phyloP scores from a whole-genome alignment of 192 early-diverging fungal genomes.

The Entomortierella chlamydospora region DNA sequence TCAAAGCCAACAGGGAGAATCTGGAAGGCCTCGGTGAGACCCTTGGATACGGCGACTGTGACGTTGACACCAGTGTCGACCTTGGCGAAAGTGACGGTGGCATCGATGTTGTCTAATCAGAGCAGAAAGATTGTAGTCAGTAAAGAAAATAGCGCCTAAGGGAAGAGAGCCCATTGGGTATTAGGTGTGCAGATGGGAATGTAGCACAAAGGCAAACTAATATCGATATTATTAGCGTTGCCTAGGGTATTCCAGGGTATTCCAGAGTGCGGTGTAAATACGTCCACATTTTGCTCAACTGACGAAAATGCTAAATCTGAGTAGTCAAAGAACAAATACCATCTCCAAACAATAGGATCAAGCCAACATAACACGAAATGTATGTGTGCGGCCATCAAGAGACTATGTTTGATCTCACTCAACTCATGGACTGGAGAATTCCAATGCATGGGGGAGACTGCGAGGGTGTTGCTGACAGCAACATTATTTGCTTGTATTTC shows the following conservation, averaged over 20 bases:
- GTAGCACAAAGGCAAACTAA: constrained; percentile 8
- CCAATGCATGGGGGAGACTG: neutral
- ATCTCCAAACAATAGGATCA: no score
- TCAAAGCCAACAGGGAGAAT: constrained; percentile 17
- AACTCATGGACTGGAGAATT: no score
- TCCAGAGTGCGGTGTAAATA: no score
- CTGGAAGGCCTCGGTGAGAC: constrained; percentile 9
- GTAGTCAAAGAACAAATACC: no score
- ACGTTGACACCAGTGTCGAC: constrained; percentile 25
- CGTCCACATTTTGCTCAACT: no score
- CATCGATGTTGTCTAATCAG: constrained; percentile 29
- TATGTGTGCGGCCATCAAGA: no score
- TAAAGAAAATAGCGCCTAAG: neutral
- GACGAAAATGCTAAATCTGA: no score
- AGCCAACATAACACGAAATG: no score
- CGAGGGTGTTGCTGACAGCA: neutral
- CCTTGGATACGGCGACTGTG: constrained; percentile 12
- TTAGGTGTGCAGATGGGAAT: neutral
- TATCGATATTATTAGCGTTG: constrained; percentile 1
- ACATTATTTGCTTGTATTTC: no score
- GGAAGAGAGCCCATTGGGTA: neutral
- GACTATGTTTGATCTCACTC: no score
- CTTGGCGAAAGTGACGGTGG: constrained; percentile 37
- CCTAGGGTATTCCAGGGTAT: no score
- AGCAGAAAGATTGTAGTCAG: neutral